These are phyloP conservation scores for Cryphonectria nitschkei DNA, from an alignment of 2,329 filamentous ascomycete species.

Conservation along the genomic window DNA sequence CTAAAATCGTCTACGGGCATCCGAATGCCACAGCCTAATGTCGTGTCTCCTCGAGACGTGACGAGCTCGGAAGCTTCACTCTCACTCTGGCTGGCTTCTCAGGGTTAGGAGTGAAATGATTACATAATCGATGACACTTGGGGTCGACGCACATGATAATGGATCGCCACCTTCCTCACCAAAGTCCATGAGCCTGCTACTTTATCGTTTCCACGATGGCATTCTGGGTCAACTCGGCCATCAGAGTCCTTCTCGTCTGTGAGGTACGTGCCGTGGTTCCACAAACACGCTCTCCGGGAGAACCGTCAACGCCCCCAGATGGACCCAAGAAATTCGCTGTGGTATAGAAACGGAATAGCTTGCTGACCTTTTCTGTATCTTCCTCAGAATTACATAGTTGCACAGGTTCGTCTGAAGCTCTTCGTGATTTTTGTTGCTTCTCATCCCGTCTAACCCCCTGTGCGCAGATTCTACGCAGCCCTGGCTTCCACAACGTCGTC, in stretches of 20 bases:
- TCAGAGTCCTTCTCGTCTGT: slow-evolving; percentile 8
- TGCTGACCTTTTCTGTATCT: background rate
- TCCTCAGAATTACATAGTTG: slow-evolving; percentile 32
- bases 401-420: slow-evolving; percentile 24
- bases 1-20: no score
- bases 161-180: background rate
- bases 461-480: slow-evolving; percentile 52
- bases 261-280: slow-evolving; percentile 3
- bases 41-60: no score
- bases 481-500: slow-evolving; percentile 56
- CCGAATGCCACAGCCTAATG: no score
- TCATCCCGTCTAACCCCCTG: slow-evolving; percentile 1
- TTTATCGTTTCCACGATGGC: background rate
- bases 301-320: background rate
- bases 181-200: background rate
- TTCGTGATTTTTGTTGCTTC: background rate
- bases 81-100: background rate
- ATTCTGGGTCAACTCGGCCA: background rate
- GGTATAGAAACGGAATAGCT: background rate
- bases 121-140: background rate
- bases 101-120: background rate
- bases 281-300: background rate
- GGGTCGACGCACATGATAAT: background rate
- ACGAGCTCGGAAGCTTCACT: no score
- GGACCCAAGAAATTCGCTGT: background rate